Evolutionary conservation across 1,139 yeast species (phyloP), one percentile per base, ranked within the genome.

Genomic region (Blastobotrys malaysiensis): DNA sequence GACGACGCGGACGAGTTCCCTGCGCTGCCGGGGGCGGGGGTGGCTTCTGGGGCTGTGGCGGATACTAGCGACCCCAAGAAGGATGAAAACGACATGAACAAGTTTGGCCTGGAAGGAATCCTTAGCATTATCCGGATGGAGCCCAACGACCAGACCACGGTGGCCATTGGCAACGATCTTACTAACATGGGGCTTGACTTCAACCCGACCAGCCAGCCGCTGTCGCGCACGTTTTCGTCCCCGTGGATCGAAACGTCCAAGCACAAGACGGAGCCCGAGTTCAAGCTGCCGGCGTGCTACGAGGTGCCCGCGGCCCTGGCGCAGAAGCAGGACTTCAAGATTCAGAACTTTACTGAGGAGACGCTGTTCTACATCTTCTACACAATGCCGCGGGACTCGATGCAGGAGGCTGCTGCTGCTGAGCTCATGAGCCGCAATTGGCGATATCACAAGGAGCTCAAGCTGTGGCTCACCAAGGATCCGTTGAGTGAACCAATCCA

Each of bases 381-480:
- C 72, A 88, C 95, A 64, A 89, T 86, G 76, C 97, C 99, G 6
- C 82, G 93, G 57, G 97, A 95, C 66, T 84, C 90, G 4, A 76
- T 93, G 70, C 99, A 95, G 70, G 99, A 95, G 69, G 80, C 89
- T 56, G 95, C 96, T 2, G 96, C 98, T 1, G 78, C 93, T 56
- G 99, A 93, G 69, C 79, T 95, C 64, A 76, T 78, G 45, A 84
- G 84, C 57, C 79, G 99, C 63, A 93, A 91, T 71, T 95, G 99
- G 99, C 80, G 99, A 61, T 95, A 88, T 66, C 99, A 95, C 72
- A 93, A 91, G 72, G 96, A 89, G 59, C 80, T 93, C 56, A 95
- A 91, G 72, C 90, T 95, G 50, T 95, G 99, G 99, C 75, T 95
- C 57, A 93, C 99, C 14, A 95, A 93, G 71, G 97, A 91, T 65